Conservation (phyloP, 768 basidiomycete genomes). For the Podaxis sp. region DNA sequence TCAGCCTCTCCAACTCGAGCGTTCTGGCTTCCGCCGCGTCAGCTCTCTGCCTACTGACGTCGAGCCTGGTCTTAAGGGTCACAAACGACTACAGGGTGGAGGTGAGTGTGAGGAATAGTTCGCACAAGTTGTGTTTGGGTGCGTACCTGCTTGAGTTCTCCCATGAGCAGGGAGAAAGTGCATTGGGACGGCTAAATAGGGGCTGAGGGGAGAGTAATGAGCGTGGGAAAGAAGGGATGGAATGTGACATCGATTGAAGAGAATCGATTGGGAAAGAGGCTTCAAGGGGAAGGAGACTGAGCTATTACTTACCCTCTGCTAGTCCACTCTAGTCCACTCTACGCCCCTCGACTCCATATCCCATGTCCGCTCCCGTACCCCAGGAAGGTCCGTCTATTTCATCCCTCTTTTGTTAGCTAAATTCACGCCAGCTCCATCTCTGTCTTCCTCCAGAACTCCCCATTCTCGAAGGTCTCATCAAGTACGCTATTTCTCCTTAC, state of each 20-base stretch:
- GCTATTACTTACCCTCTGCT: neutral
- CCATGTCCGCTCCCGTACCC: constrained; percentile 69
- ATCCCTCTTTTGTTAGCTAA: constrained; percentile 3
- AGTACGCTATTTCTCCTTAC: constrained; percentile 43
- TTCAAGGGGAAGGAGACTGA: neutral
- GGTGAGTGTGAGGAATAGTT: neutral
- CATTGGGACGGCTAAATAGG: neutral
- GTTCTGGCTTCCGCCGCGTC: constrained; percentile 13
- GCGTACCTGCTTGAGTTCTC: constrained; percentile 20
- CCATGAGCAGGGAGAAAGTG: constrained; percentile 16
- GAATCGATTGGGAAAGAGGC: neutral
- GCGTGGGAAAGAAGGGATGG: constrained; percentile 29
- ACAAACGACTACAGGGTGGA: constrained; percentile 20
- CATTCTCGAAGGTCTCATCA: constrained; percentile 92
- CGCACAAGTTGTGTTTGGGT: neutral
- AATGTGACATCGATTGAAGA: constrained; percentile 15
- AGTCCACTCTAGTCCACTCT: neutral
- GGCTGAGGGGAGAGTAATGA: constrained; percentile 14
- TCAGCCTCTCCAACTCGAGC: constrained; percentile 28
- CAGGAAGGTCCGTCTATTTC: constrained; percentile 61
- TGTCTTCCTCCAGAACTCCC: constrained; percentile 64
- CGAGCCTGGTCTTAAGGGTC: constrained; percentile 22
- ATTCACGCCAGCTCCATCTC: constrained; percentile 17
- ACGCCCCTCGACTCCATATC: neutral
- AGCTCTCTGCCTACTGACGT: constrained; percentile 17